These are phyloP conservation scores for Candida odintsovae DNA, from an alignment of 805 yeast species.

Conservation along the genomic window DNA sequence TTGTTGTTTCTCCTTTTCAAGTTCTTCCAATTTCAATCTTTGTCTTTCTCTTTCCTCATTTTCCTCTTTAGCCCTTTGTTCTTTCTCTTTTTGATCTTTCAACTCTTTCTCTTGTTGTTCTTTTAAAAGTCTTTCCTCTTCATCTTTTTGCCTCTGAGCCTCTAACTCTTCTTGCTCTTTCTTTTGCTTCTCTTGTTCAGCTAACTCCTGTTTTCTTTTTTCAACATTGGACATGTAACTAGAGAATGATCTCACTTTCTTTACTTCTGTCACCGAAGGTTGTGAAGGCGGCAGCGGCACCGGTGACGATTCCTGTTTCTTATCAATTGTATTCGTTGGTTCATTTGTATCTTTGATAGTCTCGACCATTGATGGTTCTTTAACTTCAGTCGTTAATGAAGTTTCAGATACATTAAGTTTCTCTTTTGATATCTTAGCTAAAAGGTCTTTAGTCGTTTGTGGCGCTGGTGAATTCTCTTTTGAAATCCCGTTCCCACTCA, in stretches of 20 bases:
- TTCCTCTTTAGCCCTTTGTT: conserved; percentile 1
- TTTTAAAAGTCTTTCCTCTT: background rate
- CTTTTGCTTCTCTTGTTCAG: conserved; percentile 3
- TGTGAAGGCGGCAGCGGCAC: no score
- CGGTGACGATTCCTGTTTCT: background rate
- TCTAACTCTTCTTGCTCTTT: background rate
- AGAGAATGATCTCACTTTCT: conserved; percentile 4
- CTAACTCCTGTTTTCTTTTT: conserved; percentile 1
- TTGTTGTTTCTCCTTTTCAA: background rate
- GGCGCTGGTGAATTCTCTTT: background rate
- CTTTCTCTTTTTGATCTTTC: conserved; percentile 1
- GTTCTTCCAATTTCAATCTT: background rate
- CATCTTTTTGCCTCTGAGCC: background rate
- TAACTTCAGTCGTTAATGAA: background rate
- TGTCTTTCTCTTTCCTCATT: conserved; percentile 1
- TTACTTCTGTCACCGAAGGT: background rate
- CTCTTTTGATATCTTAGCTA: background rate
- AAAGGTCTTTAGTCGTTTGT: background rate
- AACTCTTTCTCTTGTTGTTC: conserved; percentile 1
- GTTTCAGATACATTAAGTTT: background rate
- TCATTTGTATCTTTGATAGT: background rate
- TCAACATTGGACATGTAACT: conserved; percentile 4
- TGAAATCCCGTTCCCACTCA: background rate
- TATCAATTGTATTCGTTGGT: background rate
- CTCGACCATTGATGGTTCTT: background rate